Conservation (phyloP, 2,329 filamentous ascomycete genomes). For the Neonectria coccinea region DNA sequence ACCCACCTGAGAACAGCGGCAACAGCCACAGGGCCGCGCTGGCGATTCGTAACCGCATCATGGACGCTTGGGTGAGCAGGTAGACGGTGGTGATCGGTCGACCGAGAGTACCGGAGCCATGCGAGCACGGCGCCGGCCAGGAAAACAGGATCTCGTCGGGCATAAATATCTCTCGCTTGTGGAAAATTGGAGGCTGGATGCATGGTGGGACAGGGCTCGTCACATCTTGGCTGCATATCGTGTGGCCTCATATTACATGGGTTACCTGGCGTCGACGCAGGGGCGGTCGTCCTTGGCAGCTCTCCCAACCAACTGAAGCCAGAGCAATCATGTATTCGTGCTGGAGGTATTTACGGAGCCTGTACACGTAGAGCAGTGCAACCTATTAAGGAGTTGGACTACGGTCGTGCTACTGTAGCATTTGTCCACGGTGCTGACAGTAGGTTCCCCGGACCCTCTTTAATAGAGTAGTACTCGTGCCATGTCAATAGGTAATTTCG, state of each 20-base stretch:
- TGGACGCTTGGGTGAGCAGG: conserved; percentile 3
- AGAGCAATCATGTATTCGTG: background rate
- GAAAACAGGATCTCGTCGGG: conserved; percentile 7
- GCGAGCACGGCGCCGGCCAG: background rate
- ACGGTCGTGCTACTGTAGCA: background rate
- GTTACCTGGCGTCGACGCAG: background rate
- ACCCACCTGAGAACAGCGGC: conserved; percentile 16
- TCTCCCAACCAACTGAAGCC: background rate
- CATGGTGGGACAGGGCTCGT: conserved; percentile 1
- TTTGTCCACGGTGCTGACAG: background rate
- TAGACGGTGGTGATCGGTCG: background rate
- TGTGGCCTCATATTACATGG: background rate
- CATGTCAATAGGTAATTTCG: background rate
- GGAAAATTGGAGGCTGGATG: conserved; percentile 2
- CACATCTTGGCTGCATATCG: background rate
- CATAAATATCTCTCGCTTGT: conserved; percentile 13
- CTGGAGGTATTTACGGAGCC: background rate
- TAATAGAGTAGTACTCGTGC: background rate
- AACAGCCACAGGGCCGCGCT: conserved; percentile 15
- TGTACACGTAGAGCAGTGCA: background rate
- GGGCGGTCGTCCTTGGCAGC: background rate
- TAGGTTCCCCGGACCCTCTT: background rate
- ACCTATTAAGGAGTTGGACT: background rate
- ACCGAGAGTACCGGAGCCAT: background rate
- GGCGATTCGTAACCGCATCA: conserved; percentile 12